A percentile compares a stretch with the other conserved stretches of the same genome.
Evolutionary conservation across 305 asterid species (phyloP).

Genomic region (Plantago lanceolata): DNA sequence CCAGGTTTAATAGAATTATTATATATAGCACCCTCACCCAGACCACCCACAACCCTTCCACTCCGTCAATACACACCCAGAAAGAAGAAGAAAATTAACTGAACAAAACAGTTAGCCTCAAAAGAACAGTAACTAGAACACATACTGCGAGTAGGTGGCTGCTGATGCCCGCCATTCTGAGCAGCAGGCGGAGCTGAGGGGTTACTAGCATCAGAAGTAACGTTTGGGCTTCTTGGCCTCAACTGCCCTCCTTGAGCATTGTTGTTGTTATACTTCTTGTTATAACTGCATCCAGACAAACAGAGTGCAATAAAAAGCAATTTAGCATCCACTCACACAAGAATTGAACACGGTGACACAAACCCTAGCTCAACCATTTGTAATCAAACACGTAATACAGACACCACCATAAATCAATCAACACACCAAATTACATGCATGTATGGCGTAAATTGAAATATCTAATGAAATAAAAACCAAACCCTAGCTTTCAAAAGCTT

Average conservation of each 20-base stretch:
- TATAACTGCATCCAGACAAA: conserved; percentile 38
- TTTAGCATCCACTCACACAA: conserved; percentile 4
- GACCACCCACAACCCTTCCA: too few relatives aligned
- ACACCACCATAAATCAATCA: conserved; percentile 16
- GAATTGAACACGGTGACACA: conserved; percentile 15
- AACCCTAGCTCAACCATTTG: conserved; percentile 38
- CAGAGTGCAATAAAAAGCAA: conserved; percentile 16
- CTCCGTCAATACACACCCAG: not conserved
- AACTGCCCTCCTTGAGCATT: conserved; percentile 64
- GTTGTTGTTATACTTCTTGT: conserved; percentile 50
- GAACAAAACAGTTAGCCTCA: not conserved
- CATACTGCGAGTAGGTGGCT: conserved; percentile 56
- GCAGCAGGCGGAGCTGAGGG: conserved; percentile 30
- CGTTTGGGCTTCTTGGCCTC: conserved; percentile 37
- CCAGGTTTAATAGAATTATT: too few relatives aligned
- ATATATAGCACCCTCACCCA: too few relatives aligned
- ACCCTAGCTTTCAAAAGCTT: conserved; percentile 18
- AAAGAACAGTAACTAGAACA: conserved; percentile 6
- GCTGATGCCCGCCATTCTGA: conserved; percentile 61
- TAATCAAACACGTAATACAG: not conserved
- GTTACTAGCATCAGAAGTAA: conserved; percentile 37
- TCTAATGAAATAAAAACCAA: conserved; percentile 10
- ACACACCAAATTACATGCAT: conserved; percentile 1
- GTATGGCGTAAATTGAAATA: not conserved
- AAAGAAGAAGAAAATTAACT: not conserved